phyloP scores from a whole-genome alignment of 129 eudicot species.

The Flaveria linearis region DNA sequence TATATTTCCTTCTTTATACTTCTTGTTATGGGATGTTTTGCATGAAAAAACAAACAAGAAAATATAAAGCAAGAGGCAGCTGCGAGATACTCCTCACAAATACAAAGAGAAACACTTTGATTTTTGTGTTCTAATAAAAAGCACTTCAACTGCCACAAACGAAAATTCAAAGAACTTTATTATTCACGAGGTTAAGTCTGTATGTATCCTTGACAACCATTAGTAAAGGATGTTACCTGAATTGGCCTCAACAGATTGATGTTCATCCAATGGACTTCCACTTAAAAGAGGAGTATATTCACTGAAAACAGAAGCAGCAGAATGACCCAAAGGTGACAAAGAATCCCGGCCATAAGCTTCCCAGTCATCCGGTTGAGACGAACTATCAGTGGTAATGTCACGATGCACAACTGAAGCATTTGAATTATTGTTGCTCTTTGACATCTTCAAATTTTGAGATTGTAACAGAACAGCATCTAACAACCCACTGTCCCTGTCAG shows the following conservation, averaged over 20 bases:
- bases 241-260: conserved; percentile 41
- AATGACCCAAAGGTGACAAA: conserved; percentile 76
- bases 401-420: conserved; percentile 26
- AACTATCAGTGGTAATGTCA: conserved; percentile 38
- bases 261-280: conserved; percentile 66
- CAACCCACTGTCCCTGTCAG: conserved; percentile 66
- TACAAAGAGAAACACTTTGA: not conserved
- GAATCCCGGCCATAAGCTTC: conserved; percentile 41
- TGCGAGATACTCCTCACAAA: not conserved
- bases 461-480: conserved; percentile 77
- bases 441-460: conserved; percentile 51
- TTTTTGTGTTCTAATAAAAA: too few relatives aligned
- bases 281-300: conserved; percentile 56
- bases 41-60: too few relatives aligned
- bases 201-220: not conserved
- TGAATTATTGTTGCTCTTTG: conserved; percentile 40
- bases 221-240: conserved; percentile 44
- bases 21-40: too few relatives aligned
- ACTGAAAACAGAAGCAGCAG: conserved; percentile 64
- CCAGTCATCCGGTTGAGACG: conserved; percentile 51
- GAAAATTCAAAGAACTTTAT: not conserved
- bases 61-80: not conserved
- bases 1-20: too few relatives aligned
- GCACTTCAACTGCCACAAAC: too few relatives aligned
- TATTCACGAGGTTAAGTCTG: not conserved